These are phyloP conservation scores for Linanthus parryae DNA, from an alignment of 148 eudicot genomes.

Conservation along the genomic window DNA sequence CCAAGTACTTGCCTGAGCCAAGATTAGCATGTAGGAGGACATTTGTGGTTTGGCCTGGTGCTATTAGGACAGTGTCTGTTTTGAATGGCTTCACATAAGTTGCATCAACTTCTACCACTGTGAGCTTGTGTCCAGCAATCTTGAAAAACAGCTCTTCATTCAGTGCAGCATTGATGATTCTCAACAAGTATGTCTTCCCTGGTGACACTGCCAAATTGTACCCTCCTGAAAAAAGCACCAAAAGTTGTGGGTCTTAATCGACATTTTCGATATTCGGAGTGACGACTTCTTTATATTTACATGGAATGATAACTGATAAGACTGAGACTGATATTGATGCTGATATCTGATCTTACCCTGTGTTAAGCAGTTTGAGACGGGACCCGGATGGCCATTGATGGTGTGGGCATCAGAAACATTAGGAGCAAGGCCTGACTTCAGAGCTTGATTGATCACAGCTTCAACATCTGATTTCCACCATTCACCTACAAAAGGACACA, in stretches of 20 bases:
- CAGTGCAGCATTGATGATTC: slow-evolving; percentile 1
- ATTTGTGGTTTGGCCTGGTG: background rate
- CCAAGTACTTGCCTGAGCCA: background rate
- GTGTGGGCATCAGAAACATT: slow-evolving; percentile 63
- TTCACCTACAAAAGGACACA: slow-evolving; percentile 33
- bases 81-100: background rate
- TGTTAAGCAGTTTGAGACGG: background rate
- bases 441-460: slow-evolving; percentile 39
- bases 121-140: background rate
- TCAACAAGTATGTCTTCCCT: background rate
- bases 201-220: background rate
- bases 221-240: background rate
- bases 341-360: background rate
- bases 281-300: background rate
- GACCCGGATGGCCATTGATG: slow-evolving; percentile 69
- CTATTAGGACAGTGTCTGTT: background rate
- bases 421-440: slow-evolving; percentile 43
- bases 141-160: slow-evolving; percentile 2
- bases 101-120: background rate
- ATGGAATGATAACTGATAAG: no score
- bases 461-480: slow-evolving; percentile 73
- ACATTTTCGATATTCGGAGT: background rate
- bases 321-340: background rate
- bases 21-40: background rate
- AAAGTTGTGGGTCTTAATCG: background rate